Conservation (phyloP, 108 stramenopile species). For the Nitzschia palea region DNA sequence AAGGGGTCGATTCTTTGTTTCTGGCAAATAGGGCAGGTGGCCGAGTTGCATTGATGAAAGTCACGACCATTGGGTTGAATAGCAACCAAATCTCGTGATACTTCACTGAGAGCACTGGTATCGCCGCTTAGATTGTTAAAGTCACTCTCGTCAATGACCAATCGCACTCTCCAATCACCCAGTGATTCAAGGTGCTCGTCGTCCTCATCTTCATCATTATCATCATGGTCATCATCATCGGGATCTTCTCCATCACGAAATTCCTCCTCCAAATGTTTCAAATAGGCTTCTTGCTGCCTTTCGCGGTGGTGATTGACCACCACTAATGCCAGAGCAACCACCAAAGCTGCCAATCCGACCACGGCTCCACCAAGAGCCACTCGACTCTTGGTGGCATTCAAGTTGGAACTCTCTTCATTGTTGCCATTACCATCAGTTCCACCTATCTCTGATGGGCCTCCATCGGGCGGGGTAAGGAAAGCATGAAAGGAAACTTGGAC, state of each 20-base stretch:
- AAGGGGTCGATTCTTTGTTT: neutral
- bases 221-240: neutral
- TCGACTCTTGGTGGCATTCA: neutral
- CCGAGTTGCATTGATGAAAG: slow-evolving; percentile 18
- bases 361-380: slow-evolving; percentile 11
- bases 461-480: slow-evolving; percentile 10
- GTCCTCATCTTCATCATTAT: neutral
- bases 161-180: slow-evolving; percentile 4
- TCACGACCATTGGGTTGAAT: neutral
- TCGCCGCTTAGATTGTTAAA: neutral
- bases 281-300: slow-evolving; percentile 12
- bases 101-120: neutral
- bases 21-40: slow-evolving; percentile 17
- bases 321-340: slow-evolving; percentile 1
- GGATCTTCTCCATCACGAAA: neutral
- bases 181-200: neutral
- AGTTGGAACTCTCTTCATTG: neutral
- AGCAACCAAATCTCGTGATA: slow-evolving; percentile 3
- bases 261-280: slow-evolving; percentile 12
- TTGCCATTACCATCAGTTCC: neutral
- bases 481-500: slow-evolving; percentile 13
- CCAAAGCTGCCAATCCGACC: slow-evolving; percentile 12
- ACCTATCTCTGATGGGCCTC: neutral
- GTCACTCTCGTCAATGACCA: slow-evolving; percentile 1
- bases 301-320: slow-evolving; percentile 2